Evolutionary conservation across 169 alveolate species (phyloP).

Genomic region (Eimeria falciformis): DNA sequence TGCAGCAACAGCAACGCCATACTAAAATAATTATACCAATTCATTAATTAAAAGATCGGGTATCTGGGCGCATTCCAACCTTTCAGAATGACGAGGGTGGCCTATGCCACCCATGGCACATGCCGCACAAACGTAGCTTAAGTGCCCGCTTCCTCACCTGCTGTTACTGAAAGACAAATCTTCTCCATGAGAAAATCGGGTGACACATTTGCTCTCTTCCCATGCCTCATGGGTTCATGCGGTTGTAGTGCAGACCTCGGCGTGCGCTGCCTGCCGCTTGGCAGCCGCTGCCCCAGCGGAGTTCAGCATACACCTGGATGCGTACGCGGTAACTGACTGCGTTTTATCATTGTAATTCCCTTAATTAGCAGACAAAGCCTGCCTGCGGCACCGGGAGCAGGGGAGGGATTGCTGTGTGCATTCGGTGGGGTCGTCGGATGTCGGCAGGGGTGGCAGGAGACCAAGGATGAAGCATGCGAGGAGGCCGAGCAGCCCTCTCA

Average conservation of each 20-base stretch:
- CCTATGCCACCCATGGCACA: no score
- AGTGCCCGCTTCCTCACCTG: not conserved
- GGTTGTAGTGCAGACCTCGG: slow-evolving; percentile 12
- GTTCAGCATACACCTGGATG: not conserved
- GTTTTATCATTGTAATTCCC: not conserved
- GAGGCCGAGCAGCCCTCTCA: slow-evolving; percentile 71
- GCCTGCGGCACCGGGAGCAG: no score
- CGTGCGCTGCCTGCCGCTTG: not conserved
- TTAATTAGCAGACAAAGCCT: not conserved
- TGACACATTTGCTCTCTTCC: not conserved
- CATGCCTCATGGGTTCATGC: slow-evolving; percentile 5
- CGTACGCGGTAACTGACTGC: not conserved
- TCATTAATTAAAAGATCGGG: no score
- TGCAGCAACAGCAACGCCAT: no score
- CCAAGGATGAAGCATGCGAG: slow-evolving; percentile 67
- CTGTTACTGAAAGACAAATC: slow-evolving; percentile 3
- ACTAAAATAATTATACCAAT: no score
- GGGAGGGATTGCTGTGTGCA: slow-evolving; percentile 24
- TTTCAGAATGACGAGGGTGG: no score
- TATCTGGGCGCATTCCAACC: no score
- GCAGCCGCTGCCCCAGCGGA: not conserved
- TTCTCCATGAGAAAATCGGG: no score
- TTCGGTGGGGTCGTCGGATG: slow-evolving; percentile 65
- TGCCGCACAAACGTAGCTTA: no score
- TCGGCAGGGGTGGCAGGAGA: slow-evolving; percentile 76